Evolutionary conservation across 2,329 filamentous ascomycete species (phyloP), one percentile per base, ranked within the genome.

Genomic region (Corniculantispora saksenae): DNA sequence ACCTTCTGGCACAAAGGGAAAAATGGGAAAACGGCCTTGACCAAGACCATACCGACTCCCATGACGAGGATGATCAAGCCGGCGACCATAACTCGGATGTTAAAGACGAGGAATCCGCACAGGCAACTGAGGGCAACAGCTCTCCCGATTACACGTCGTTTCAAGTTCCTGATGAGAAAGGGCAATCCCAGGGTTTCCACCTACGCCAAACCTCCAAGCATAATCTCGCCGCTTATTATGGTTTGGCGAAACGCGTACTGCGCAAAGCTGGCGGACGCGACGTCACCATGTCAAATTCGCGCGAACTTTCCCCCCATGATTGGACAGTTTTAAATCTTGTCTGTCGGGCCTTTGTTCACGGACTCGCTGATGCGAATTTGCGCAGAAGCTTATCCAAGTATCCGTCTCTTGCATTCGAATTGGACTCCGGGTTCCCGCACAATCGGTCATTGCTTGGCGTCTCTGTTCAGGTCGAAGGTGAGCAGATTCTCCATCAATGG

Each of bases 1-100:
- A 86, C 64, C 82, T 96, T 6, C 72, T 85, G 5, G 83, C 87
- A 40, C 89, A 91, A 70, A 85, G 91, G 8, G 77, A 81, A 51
- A 92, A 89, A 71, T 94, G 91, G 91, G 91, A 94, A 68, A 83
- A 77, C 53, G 86, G 81, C 53, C 80, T 78, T 58, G 79, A 75
- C 3, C 74, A 76, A 3, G 81, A 81, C 2, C 70, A 73, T 6
- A 75, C 77, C 4, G 72, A 73, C 3, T 69, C 68, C 3, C 78
- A 79, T 21, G 77, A 74, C 19, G 74, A 76, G n/a, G 77, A 79
- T 0, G 77, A 75, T 17, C 76, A 76, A 9, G 70, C 70, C 17
- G 64, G 69, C 2, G 72, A 71, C 12, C 65, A 70, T 3, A 67
- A 69, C 17, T 64, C 69, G 12, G 67, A 70, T 15, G 66, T 68